Conservation (phyloP, 768 basidiomycete genomes). For the Mycena sanguinolenta region DNA sequence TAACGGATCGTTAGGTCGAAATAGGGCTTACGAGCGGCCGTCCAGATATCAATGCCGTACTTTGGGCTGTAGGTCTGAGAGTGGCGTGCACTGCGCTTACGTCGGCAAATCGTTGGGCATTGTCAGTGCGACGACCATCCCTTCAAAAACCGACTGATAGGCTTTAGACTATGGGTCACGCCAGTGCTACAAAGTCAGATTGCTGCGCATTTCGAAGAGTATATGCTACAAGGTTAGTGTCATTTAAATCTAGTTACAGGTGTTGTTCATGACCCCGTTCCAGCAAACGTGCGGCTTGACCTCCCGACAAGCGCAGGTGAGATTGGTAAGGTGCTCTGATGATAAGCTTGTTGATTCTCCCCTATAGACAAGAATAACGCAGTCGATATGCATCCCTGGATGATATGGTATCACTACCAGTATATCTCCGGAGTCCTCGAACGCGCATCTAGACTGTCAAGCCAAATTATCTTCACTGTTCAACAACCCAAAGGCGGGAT, state of each 20-base stretch:
- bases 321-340: not conserved
- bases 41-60: constrained; percentile 1
- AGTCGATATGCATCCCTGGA: not conserved
- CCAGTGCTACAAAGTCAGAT: constrained; percentile 18
- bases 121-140: not conserved
- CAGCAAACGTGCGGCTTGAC: constrained; percentile 21
- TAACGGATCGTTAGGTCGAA: constrained; percentile 16
- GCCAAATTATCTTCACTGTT: constrained; percentile 17
- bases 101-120: constrained; percentile 2
- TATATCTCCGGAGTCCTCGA: not conserved
- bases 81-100: not conserved
- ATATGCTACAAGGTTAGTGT: constrained; percentile 12
- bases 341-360: not conserved
- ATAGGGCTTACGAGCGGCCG: not conserved
- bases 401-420: constrained; percentile 10
- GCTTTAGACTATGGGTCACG: not conserved
- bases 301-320: constrained; percentile 19
- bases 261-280: not conserved
- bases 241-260: not conserved
- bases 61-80: constrained; percentile 2
- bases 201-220: constrained; percentile 9
- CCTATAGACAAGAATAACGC: constrained; percentile 10
- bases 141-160: not conserved
- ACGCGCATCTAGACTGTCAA: constrained; percentile 1
- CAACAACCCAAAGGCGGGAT: constrained; percentile 19